Base-by-base conservation (phyloP, 441 rosid species). In the Kokia cookei region DNA sequence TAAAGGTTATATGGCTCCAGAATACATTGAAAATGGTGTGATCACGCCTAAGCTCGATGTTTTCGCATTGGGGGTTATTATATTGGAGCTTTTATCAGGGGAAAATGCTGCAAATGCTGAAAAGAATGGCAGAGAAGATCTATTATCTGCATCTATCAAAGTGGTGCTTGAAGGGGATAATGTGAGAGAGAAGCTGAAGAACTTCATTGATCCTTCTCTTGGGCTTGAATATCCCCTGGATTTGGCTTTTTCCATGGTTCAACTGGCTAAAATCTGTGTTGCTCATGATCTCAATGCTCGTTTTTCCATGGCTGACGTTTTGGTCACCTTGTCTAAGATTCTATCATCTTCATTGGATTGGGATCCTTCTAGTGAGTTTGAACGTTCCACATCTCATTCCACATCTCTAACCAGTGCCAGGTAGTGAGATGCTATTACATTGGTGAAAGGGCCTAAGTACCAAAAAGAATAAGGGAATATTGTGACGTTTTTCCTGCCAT, bases 1-100 rank as follows among this genome's bases (percentile, higher is more conserved):
- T 26, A 90, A 93, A 35, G 97, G 98, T 24, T 95, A 93, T 69
- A 81, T 91, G 92, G 90, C 99, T 14, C 99, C 99, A 0, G 97
- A 94, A 77, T 94, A 91, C 74, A 73, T 92, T 0, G 96, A 94
- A 78, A 91, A 92, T 57, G 99, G 99, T 53, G 80, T 91, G 17
- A 84, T 92, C 69, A 90, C 97, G 43, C 86, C 97, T 0, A 87
- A 90, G 48, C 77, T 94, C 6, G 98, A 94, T 74, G 93, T 92
- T 60, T 92, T 89, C 22, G 92, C 96, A 7, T 92, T 87, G 15
- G 98, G 98, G 63, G 95, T 94, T 42, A 85, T 92, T 61, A 65
- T 92, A 40, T 76, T 93, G 84, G 98, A 91, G 89, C 91, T 93
- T 45, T 80, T 93, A 53, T 94, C 97, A 0, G 97, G 97, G 27